Evolutionary conservation across 768 basidiomycete species (phyloP).

Genomic region (Mycena polygramma): DNA sequence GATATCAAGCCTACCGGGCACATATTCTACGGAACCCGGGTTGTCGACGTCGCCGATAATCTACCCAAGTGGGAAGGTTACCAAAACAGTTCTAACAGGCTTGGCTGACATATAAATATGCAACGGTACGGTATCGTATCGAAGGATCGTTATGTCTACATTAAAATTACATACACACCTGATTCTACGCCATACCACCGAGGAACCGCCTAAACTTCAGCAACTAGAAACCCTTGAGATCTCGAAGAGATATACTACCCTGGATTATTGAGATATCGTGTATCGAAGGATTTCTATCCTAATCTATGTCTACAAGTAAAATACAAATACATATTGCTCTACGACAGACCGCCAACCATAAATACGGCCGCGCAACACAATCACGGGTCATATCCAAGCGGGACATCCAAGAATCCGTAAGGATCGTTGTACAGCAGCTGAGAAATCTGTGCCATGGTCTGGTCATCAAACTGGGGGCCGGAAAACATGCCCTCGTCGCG

Average conservation of each 20-base stretch:
- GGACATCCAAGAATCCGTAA: conserved; percentile 19
- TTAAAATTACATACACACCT: too few relatives aligned
- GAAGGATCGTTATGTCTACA: too few relatives aligned
- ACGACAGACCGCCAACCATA: too few relatives aligned
- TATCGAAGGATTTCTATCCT: too few relatives aligned
- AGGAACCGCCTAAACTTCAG: too few relatives aligned
- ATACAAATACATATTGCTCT: too few relatives aligned
- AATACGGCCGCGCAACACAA: neutral
- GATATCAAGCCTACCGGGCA: conserved; percentile 34
- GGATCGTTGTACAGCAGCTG: conserved; percentile 27
- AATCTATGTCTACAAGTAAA: too few relatives aligned
- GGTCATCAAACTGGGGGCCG: conserved; percentile 25
- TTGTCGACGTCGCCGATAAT: conserved; percentile 32
- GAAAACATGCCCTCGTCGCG: conserved; percentile 27
- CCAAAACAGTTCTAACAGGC: neutral
- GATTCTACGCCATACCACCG: too few relatives aligned
- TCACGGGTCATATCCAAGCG: conserved; percentile 3
- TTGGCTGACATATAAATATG: neutral
- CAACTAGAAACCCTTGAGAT: too few relatives aligned
- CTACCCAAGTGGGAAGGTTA: conserved; percentile 36
- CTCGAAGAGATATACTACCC: too few relatives aligned
- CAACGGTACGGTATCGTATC: too few relatives aligned
- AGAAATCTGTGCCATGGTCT: conserved; percentile 30
- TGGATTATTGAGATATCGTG: too few relatives aligned
- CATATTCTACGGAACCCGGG: conserved; percentile 34